A percentile compares a stretch with the other conserved stretches of the same genome.
Conservation (phyloP, 441 rosid species). For the Pelargonium myrrhifolium region DNA sequence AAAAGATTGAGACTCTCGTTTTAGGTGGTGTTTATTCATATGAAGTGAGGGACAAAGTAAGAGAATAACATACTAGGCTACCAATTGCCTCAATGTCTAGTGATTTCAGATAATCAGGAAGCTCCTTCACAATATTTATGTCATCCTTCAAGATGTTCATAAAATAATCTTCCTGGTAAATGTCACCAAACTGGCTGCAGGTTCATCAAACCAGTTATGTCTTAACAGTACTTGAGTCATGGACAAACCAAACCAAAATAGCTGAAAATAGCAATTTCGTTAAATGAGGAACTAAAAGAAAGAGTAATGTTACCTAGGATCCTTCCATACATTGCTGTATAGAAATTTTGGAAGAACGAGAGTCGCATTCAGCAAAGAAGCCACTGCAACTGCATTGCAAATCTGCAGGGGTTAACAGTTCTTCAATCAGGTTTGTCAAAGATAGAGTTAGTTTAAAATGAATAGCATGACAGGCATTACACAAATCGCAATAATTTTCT, state of each 20-base stretch:
- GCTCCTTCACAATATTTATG: conserved; percentile 58
- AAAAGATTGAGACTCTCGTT: neutral
- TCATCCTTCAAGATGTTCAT: conserved; percentile 53
- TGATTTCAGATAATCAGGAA: conserved; percentile 55
- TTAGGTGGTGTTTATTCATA: neutral
- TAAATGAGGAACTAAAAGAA: too few relatives aligned
- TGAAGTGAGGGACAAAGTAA: conserved; percentile 5
- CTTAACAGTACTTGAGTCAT: too few relatives aligned
- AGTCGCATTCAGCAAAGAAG: conserved; percentile 66
- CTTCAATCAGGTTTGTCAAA: neutral
- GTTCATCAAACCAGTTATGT: conserved; percentile 19
- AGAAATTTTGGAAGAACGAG: conserved; percentile 74
- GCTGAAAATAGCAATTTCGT: too few relatives aligned
- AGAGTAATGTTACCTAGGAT: conserved; percentile 59
- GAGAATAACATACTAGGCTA: conserved; percentile 42
- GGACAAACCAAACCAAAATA: too few relatives aligned
- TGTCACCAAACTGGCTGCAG: conserved; percentile 82
- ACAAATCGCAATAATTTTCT: neutral
- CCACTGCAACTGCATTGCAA: conserved; percentile 82
- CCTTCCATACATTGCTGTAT: conserved; percentile 95
- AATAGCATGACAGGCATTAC: neutral
- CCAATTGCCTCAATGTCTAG: conserved; percentile 61
- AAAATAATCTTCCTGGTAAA: conserved; percentile 72
- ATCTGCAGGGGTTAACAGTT: conserved; percentile 38
- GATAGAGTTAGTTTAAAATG: neutral